Conservation (phyloP, 495 filamentous ascomycete species). For the Hypomontagnella monticulosa region DNA sequence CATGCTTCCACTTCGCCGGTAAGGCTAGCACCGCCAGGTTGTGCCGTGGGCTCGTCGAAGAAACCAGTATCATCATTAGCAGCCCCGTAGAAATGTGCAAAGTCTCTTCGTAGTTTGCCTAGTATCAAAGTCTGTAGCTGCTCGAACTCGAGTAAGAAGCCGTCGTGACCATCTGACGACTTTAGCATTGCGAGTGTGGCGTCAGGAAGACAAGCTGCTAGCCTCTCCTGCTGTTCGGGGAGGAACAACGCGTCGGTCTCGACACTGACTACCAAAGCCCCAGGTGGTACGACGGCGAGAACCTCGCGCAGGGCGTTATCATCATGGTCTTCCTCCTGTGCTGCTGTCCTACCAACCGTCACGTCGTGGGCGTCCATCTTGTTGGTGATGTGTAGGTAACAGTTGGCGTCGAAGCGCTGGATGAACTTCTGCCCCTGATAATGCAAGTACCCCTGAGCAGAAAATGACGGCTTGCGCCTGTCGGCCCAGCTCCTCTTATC, state of each 20-base stretch:
- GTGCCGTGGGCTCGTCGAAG: constrained; percentile 25
- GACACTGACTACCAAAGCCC: constrained; percentile 49
- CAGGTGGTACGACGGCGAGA: constrained; percentile 33
- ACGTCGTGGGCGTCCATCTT: constrained; percentile 56
- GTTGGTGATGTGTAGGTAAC: constrained; percentile 49
- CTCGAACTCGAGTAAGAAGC: constrained; percentile 50
- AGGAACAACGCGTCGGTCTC: constrained; percentile 49
- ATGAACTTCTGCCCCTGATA: constrained; percentile 54
- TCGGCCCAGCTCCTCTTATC: constrained; percentile 34
- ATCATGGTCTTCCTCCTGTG: not conserved
- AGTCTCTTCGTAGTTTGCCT: constrained; percentile 40
- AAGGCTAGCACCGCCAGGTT: constrained; percentile 31
- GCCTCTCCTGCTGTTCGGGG: constrained; percentile 45
- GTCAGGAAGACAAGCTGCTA: constrained; percentile 44
- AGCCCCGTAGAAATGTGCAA: constrained; percentile 43
- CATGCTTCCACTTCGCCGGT: constrained; percentile 39
- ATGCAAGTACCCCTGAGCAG: constrained; percentile 50
- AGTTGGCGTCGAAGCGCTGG: constrained; percentile 52
- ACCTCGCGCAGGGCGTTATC: constrained; percentile 33
- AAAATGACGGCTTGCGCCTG: constrained; percentile 39
- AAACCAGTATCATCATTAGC: not conserved
- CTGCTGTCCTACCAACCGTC: constrained; percentile 30
- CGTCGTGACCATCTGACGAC: constrained; percentile 50
- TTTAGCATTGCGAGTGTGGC: constrained; percentile 44
- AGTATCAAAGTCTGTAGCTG: constrained; percentile 41